phyloP scores from a whole-genome alignment of 2,329 filamentous ascomycete genomes.

The Verticillium zaregamsianum region DNA sequence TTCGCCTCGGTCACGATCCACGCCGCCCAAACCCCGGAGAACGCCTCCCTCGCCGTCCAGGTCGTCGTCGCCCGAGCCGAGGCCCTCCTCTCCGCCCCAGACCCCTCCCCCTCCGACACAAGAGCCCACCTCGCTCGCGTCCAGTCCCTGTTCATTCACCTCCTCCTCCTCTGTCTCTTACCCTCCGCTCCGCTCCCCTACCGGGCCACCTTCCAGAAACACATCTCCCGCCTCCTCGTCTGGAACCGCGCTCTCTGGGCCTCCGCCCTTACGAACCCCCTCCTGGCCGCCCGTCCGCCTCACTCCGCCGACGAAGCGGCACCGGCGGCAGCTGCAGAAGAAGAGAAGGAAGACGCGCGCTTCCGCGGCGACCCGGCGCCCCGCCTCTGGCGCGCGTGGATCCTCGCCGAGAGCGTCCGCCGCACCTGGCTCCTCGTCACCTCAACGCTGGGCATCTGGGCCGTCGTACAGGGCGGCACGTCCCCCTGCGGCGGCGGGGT shows the following conservation, averaged over 20 bases:
- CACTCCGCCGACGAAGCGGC: not conserved
- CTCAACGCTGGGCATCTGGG: slow-evolving; percentile 14
- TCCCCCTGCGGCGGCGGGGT: slow-evolving; percentile 15
- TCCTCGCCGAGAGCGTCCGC: slow-evolving; percentile 22
- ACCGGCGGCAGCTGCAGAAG: not conserved
- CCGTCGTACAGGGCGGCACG: slow-evolving; percentile 12
- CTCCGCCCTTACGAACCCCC: slow-evolving; percentile 8
- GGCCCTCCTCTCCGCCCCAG: too few species aligned
- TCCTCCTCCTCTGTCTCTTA: slow-evolving; percentile 13
- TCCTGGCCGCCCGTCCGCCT: not conserved
- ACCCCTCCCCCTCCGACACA: too few species aligned
- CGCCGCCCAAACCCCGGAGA: too few species aligned
- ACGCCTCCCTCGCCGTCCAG: too few species aligned
- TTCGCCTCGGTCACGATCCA: too few species aligned
- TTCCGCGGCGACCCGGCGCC: slow-evolving; percentile 8
- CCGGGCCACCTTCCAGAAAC: slow-evolving; percentile 14
- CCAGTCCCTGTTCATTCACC: slow-evolving; percentile 17
- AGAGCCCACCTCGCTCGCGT: slow-evolving; percentile 14
- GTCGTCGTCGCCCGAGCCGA: too few species aligned
- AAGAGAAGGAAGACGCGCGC: not conserved
- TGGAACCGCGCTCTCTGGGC: slow-evolving; percentile 15
- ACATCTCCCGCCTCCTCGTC: slow-evolving; percentile 10
- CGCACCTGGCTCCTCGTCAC: slow-evolving; percentile 16
- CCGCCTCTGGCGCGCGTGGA: slow-evolving; percentile 23
- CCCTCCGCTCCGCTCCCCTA: slow-evolving; percentile 17